Evolutionary conservation across 257 asterid species (phyloP).

Genomic region (Misopates orontium): DNA sequence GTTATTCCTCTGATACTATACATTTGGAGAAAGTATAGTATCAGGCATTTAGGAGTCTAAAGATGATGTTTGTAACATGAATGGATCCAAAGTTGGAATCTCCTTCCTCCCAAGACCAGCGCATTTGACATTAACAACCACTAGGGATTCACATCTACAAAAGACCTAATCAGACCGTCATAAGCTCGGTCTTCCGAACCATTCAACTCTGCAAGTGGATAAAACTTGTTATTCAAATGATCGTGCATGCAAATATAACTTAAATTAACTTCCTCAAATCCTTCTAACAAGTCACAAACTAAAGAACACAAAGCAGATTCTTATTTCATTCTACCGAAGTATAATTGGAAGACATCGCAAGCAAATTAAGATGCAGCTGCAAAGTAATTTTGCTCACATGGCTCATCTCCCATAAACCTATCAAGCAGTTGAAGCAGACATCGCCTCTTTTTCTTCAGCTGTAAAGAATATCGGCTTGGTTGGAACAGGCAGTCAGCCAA

Average conservation of each 20-base stretch:
- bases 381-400: too few relatives aligned
- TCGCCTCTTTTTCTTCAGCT: slow-evolving; percentile 50
- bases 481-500: slow-evolving; percentile 92
- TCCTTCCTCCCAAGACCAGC: too few relatives aligned
- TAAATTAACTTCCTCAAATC: neutral
- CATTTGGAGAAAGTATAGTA: too few relatives aligned
- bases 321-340: too few relatives aligned
- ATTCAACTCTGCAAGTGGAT: neutral
- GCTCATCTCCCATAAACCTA: neutral
- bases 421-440: slow-evolving; percentile 39
- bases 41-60: neutral
- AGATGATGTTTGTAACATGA: neutral
- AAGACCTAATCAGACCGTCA: too few relatives aligned
- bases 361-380: too few relatives aligned
- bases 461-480: slow-evolving; percentile 78
- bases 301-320: neutral
- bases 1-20: too few relatives aligned
- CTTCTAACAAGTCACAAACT: neutral
- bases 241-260: too few relatives aligned
- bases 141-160: too few relatives aligned
- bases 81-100: neutral
- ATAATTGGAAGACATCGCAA: too few relatives aligned
- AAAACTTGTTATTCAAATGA: neutral
- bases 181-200: too few relatives aligned
- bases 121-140: too few relatives aligned